phyloP scores from a whole-genome alignment of 805 yeast species.

The Sungouiella blattae region DNA sequence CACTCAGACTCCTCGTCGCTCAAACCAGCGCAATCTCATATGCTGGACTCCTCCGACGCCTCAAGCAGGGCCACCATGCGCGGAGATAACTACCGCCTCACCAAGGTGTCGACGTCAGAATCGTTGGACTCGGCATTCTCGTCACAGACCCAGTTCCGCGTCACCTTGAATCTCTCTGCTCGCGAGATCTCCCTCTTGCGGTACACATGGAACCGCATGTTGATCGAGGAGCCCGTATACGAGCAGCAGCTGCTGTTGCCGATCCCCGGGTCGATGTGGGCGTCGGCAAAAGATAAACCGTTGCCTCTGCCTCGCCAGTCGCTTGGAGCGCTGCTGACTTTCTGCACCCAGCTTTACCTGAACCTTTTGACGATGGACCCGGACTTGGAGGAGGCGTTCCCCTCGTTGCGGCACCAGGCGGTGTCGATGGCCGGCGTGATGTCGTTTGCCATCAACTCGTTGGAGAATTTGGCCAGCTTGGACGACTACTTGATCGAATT shows the following conservation, averaged over 20 bases:
- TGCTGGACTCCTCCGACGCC: too few relatives aligned
- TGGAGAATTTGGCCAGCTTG: slow-evolving; percentile 55
- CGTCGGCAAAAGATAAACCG: slow-evolving; percentile 8
- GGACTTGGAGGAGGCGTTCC: slow-evolving; percentile 59
- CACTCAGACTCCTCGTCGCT: background rate
- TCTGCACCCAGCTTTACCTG: slow-evolving; percentile 73
- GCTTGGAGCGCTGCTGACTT: slow-evolving; percentile 44
- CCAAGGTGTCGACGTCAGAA: slow-evolving; percentile 20
- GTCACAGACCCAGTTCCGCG: slow-evolving; percentile 15
- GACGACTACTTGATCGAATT: slow-evolving; percentile 59
- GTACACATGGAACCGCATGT: slow-evolving; percentile 39
- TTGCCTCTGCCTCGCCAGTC: slow-evolving; percentile 11
- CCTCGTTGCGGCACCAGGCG: slow-evolving; percentile 76
- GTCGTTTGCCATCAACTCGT: slow-evolving; percentile 59
- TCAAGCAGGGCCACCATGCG: background rate
- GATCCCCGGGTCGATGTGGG: slow-evolving; percentile 13
- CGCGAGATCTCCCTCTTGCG: slow-evolving; percentile 44
- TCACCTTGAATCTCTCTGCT: slow-evolving; percentile 15
- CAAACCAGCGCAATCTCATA: background rate
- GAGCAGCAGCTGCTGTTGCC: slow-evolving; percentile 9
- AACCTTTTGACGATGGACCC: slow-evolving; percentile 63
- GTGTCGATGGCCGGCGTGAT: slow-evolving; percentile 76
- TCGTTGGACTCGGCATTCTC: slow-evolving; percentile 22
- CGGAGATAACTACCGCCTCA: slow-evolving; percentile 21
- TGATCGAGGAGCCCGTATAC: slow-evolving; percentile 31